Base-by-base conservation (phyloP, 169 alveolate genomes). In the Eimeria sp. region DNA sequence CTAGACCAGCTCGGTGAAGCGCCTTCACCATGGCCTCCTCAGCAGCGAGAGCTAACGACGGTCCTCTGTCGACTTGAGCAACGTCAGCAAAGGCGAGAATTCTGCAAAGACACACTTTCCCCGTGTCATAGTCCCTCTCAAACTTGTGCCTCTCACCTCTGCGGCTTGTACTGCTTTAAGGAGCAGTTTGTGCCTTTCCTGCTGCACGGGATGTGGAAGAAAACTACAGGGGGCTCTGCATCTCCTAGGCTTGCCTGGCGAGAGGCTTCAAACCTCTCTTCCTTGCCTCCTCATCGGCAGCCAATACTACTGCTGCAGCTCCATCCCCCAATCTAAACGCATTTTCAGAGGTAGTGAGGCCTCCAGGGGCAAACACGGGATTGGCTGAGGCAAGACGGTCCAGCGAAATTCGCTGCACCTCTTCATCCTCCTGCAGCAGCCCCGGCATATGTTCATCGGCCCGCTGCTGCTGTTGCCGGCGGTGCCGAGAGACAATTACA, bases 251-350 rank as follows among this genome's bases (percentile, higher is more conserved):
- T 22, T 30, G 73, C 96, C 98, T 96, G 43, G 99, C 99, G 73
- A 98, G 92, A 13, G 99, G 99, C 72, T 96, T 97, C 30, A 98
- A 87, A 34, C 98, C 99, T 75, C 97, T 96, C 78, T 97, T 97
- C 92, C 97, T 96, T 22, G 98, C 98, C 51, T 96, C 97, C n/a
- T 97, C 97, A 83, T 96, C 98, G 40, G 97, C 96, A 97, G 98
- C 98, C 67, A 99, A 83, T 78, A 99, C 98, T 30, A 98, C 94
- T 13, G 99, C 98, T 54, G 98, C 97, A 14, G 99, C 99, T 27
- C 99, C 99, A 93, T 99, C 99, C 91, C 98, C 98, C 80, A 99
- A 92, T 49, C 97, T 98, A n/a, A 99, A 98, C 47, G 99, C 97
- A 95, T 98, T 98, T 34, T 99, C 99, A 67, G 99, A 99, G 14